Base-by-base conservation (phyloP, 192 early-diverging fungal genomes). In the Podila horticola region DNA sequence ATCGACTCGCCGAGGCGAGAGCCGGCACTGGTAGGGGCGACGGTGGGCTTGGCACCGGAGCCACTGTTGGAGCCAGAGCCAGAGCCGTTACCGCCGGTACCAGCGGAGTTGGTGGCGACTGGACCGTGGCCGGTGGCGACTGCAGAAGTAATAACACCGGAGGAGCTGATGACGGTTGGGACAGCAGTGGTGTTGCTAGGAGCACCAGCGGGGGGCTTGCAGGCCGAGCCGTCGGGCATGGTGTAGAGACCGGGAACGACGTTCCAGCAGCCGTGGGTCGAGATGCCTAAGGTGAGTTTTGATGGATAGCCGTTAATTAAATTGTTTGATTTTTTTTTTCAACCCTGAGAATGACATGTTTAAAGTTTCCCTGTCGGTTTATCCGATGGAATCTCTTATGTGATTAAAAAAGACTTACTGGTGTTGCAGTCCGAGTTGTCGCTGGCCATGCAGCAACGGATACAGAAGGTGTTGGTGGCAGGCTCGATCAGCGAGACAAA, bases 401-500 rank as follows among this genome's bases (percentile, higher is more conserved):
- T 17, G 41, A 11, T 10, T 10, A 45, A 45, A 45, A 45, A 45
- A 15, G 11, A 82, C 17, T 67, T 34, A 67, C 66, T 67, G n/a
- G 66, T 67, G 52, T 67, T 26, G 52, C 66, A 67, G 33, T 67
- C 31, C 22, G 20, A 19, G 50, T 66, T 66, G 17, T 52, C 29
- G 15, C 41, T 45, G 41, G 41, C 15, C 41, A 45, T 45, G 41
- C 41, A 45, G 41, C 41, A 45, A 13, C 86, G 75, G 62, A 87
- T 74, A 81, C 83, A 84, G 64, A 72, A 87, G 13, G 76, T 84
- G 58, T 79, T 75, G 60, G 77, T 67, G 36, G 72, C 61, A 28
- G 86, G 83, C 66, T 84, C 85, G 63, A 86, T 72, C 69, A 86
- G 52, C 29, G 79, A 84, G 33, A 84, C 81, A 73, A 87, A 87